Percentiles rank a stretch among this genome's conserved stretches.
Conservation (phyloP, 441 rosid genomes). For the Omphalea diandra region DNA sequence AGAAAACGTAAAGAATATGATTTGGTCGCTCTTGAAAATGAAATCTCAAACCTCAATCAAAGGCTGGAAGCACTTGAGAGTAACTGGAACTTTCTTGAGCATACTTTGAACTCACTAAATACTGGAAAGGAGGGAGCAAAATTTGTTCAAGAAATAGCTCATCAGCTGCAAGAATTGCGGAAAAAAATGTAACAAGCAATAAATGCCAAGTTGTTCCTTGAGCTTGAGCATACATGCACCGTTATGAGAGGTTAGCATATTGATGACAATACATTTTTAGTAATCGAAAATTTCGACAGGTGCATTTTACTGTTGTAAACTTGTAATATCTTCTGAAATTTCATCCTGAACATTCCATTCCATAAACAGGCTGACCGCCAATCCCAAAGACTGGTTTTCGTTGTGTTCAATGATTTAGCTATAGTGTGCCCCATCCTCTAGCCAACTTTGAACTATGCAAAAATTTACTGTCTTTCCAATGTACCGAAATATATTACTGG, state of each 20-base stretch:
- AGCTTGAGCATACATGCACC: constrained; percentile 21
- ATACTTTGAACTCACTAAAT: constrained; percentile 40
- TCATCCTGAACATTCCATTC: too few species aligned
- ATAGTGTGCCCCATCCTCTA: too few species aligned
- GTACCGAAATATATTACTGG: too few species aligned
- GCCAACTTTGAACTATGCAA: too few species aligned
- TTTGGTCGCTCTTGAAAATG: constrained; percentile 38
- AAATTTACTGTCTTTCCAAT: too few species aligned
- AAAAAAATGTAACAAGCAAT: constrained; percentile 26
- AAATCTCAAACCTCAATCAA: constrained; percentile 43
- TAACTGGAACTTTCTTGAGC: constrained; percentile 42
- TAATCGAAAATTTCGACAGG: too few species aligned
- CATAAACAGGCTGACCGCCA: too few species aligned
- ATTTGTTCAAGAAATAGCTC: constrained; percentile 49
- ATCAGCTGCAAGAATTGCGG: constrained; percentile 43
- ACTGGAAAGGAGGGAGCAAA: constrained; percentile 41
- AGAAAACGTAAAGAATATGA: constrained; percentile 21
- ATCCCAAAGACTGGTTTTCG: too few species aligned
- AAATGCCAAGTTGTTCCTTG: constrained; percentile 21
- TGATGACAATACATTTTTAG: too few species aligned
- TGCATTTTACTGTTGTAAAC: too few species aligned
- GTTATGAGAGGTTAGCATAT: constrained; percentile 13
- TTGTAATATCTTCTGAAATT: too few species aligned
- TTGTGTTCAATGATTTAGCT: too few species aligned
- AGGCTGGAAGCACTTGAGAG: constrained; percentile 54